Base-by-base conservation (phyloP, 805 yeast genomes). In the Wickerhamiella azyma region DNA sequence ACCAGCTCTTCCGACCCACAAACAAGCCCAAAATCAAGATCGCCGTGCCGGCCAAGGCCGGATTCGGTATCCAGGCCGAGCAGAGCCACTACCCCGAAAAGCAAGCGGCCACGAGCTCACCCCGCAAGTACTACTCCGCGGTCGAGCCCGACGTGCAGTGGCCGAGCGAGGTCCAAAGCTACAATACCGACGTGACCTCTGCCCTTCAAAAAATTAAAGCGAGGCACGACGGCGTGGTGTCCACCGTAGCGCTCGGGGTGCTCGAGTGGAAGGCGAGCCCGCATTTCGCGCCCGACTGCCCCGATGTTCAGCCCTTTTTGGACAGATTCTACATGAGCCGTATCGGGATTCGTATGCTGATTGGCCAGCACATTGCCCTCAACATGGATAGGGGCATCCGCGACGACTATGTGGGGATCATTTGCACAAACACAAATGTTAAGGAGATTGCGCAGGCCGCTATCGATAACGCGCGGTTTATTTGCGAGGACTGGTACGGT, bases 361-460 rank as follows among this genome's bases (percentile, higher is more conserved):
- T 85, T 57, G 96, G 95, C n/a, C 96, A 85, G 65, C 94, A 85
- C 56, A 80, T 85, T 52, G 89, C 95, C 1, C 70, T 85, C 43
- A 79, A 77, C 64, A 73, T 74, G 69, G 78, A 80, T 41, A 81
- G 81, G 16, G 69, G 73, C 21, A 55, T 62, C 35, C 62, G 70
- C 16, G 71, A 70, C 30, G 79, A 84, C 59, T 86, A 81, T 61
- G 95, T 85, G 33, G 95, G 96, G 2, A 85, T 86, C 48, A 84
- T 85, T 39, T 84, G 94, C 60, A 77, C 92, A 14, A 76, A 80
- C 55, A 84, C 94, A 33, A 85, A 82, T 56, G 82, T 85, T 32
- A 75, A 77, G 50, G 94, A 85, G 49, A 76, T 85, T 46, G 88
- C 89, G 5, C 78, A 76, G 57, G 94, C 82, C 58, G 94, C 95